A percentile compares a stretch with the other conserved stretches of the same genome.
These are phyloP conservation scores for Pezicula carpinea DNA, from an alignment of 2,329 filamentous ascomycete species.

Conservation along the genomic window DNA sequence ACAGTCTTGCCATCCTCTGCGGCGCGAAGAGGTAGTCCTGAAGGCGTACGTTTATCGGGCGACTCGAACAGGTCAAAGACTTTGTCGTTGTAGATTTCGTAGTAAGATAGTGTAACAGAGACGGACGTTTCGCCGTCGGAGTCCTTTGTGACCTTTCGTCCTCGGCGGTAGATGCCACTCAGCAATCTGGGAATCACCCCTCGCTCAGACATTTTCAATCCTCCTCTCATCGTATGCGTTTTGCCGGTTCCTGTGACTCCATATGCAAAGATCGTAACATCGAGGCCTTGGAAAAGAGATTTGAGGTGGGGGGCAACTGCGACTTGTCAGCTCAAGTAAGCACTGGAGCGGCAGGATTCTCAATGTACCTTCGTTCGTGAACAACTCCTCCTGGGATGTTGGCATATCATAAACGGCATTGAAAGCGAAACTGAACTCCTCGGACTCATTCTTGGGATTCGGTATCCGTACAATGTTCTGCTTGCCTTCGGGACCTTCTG, in stretches of 20 bases:
- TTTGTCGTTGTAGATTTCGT: constrained; percentile 96
- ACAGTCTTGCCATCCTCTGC: constrained; percentile 81
- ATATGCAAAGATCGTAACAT: constrained; percentile 88
- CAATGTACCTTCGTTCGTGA: constrained; percentile 75
- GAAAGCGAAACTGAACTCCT: constrained; percentile 93
- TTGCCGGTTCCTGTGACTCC: constrained; percentile 92
- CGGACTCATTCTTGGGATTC: constrained; percentile 85
- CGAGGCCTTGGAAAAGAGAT: constrained; percentile 83
- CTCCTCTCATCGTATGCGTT: constrained; percentile 93
- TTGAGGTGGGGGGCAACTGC: constrained; percentile 85
- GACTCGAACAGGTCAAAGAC: constrained; percentile 88
- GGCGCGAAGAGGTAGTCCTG: constrained; percentile 72
- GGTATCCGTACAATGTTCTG: constrained; percentile 79
- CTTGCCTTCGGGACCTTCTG: constrained; percentile 57
- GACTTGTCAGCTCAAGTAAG: neutral
- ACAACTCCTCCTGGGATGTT: constrained; percentile 80
- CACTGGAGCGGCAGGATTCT: neutral
- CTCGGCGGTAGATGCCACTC: constrained; percentile 78
- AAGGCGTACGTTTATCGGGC: constrained; percentile 71
- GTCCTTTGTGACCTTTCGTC: constrained; percentile 82
- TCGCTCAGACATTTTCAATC: constrained; percentile 77
- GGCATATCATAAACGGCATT: constrained; percentile 83
- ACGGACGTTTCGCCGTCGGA: constrained; percentile 65
- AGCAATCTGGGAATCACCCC: constrained; percentile 84
- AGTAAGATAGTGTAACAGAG: constrained; percentile 77